Conservation (phyloP, 2,329 filamentous ascomycete species). For the Ophiostoma tasmaniense region DNA sequence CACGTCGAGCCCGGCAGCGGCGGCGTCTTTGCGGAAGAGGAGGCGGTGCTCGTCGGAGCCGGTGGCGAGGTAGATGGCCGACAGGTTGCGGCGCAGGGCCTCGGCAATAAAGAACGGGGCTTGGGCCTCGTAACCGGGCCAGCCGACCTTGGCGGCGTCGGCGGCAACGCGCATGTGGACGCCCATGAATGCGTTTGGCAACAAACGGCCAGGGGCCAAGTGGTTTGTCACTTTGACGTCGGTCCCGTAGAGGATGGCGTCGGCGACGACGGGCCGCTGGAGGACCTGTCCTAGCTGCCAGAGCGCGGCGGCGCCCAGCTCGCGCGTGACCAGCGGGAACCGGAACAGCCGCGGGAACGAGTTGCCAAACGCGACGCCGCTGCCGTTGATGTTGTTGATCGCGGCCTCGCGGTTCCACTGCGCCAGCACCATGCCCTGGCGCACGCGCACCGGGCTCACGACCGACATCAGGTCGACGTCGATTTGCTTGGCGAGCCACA, state of each 20-base stretch:
- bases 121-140: constrained; percentile 31
- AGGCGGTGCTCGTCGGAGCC: constrained; percentile 27
- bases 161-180: constrained; percentile 31
- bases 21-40: constrained; percentile 26
- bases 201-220: not conserved
- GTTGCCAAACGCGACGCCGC: constrained; percentile 17
- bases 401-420: constrained; percentile 14
- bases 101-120: constrained; percentile 31
- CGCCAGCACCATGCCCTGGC: constrained; percentile 13
- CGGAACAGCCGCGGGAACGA: constrained; percentile 21
- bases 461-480: constrained; percentile 9
- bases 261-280: not conserved
- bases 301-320: not conserved
- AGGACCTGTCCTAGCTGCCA: not conserved
- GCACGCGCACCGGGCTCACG: constrained; percentile 15
- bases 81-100: constrained; percentile 25
- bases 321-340: constrained; percentile 6
- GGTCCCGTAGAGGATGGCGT: not conserved
- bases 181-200: constrained; percentile 27
- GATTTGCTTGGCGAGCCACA: constrained; percentile 16
- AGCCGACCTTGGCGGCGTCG: constrained; percentile 28
- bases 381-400: not conserved
- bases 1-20: constrained; percentile 24
- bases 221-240: not conserved
- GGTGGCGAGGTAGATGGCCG: constrained; percentile 32